These are phyloP conservation scores for Cyphellophora europaea DNA, from an alignment of 2,329 filamentous ascomycete genomes.

Conservation along the genomic window DNA sequence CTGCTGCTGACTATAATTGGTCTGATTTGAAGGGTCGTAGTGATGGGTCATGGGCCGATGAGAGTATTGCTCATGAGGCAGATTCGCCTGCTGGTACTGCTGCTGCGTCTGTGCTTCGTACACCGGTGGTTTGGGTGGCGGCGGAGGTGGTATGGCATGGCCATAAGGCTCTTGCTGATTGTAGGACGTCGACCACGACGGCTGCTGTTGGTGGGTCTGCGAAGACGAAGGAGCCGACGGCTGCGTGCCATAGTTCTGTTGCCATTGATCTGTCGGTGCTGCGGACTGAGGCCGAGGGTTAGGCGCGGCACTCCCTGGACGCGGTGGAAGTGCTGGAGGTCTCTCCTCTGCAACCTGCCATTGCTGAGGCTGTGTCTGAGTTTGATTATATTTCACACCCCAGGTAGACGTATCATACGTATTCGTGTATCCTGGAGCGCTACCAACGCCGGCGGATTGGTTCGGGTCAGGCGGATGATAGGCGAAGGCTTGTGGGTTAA, in stretches of 20 bases:
- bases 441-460: slow-evolving; percentile 5
- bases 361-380: slow-evolving; percentile 3
- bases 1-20: slow-evolving; percentile 1
- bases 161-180: slow-evolving; percentile 12
- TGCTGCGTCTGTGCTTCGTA: slow-evolving; percentile 25
- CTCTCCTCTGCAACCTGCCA: neutral
- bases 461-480: slow-evolving; percentile 2
- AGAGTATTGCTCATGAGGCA: slow-evolving; percentile 23
- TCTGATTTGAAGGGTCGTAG: slow-evolving; percentile 21
- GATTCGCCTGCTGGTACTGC: slow-evolving; percentile 19
- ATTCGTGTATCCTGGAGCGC: slow-evolving; percentile 8
- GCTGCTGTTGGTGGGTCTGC: slow-evolving; percentile 10
- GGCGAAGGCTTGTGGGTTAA: slow-evolving; percentile 1
- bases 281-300: slow-evolving; percentile 8
- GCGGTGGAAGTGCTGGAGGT: slow-evolving; percentile 15
- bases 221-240: neutral
- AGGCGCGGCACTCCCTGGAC: slow-evolving; percentile 12
- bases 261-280: slow-evolving; percentile 5
- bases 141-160: slow-evolving; percentile 26
- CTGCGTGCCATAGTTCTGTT: neutral
- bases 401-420: slow-evolving; percentile 28
- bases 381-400: slow-evolving; percentile 31
- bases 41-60: slow-evolving; percentile 22
- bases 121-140: slow-evolving; percentile 30
- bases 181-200: slow-evolving; percentile 15